These are phyloP conservation scores for Fusarium nisikadoi DNA, from an alignment of 2,329 filamentous ascomycete genomes.

Conservation along the genomic window DNA sequence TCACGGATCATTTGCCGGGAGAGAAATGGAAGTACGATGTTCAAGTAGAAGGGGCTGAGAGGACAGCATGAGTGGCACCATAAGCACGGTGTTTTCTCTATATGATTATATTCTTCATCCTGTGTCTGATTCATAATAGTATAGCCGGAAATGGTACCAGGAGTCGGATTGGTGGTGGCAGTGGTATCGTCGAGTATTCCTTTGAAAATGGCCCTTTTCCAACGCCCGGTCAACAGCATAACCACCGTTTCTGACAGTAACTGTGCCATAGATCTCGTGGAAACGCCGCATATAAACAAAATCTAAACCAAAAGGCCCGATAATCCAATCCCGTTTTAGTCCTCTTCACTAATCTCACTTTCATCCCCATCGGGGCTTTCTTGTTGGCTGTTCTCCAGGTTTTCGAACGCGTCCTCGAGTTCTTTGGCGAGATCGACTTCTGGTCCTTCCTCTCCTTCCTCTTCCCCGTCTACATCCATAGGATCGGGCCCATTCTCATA, in stretches of 20 bases:
- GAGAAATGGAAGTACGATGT: constrained; percentile 36
- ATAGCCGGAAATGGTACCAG: background rate
- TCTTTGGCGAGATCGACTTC: constrained; percentile 60
- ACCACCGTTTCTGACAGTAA: background rate
- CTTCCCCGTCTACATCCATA: constrained; percentile 47
- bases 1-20: constrained; percentile 56
- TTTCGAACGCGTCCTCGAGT: constrained; percentile 61
- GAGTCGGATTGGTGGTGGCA: constrained; percentile 6
- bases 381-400: constrained; percentile 65
- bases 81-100: background rate
- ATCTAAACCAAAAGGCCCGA: background rate
- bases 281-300: constrained; percentile 21
- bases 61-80: background rate
- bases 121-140: background rate
- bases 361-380: constrained; percentile 65
- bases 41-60: constrained; percentile 40
- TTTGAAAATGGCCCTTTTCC: constrained; percentile 6
- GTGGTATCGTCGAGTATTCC: constrained; percentile 30
- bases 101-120: background rate
- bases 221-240: constrained; percentile 21
- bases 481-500: constrained; percentile 41
- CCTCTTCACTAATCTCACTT: constrained; percentile 75
- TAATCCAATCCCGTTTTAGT: constrained; percentile 52
- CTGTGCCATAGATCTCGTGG: background rate
- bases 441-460: constrained; percentile 44